These are phyloP conservation scores for Brasilioporus rufonigricans DNA, from an alignment of 768 basidiomycete species.

Conservation along the genomic window DNA sequence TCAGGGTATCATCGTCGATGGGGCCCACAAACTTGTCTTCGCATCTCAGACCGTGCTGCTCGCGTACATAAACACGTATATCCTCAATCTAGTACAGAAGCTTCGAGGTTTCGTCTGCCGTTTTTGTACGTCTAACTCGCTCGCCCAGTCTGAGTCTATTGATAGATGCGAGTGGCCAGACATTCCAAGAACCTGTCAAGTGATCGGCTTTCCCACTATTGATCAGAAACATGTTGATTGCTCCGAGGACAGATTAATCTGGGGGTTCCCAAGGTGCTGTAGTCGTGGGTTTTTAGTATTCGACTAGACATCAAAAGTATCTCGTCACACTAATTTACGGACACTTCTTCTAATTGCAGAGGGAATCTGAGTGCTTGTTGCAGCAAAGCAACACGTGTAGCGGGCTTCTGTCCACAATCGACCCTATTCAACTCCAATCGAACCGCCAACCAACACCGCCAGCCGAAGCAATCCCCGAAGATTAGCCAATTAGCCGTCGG, in stretches of 20 bases:
- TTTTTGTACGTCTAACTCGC: slow-evolving; percentile 4
- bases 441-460: not conserved
- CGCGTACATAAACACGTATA: slow-evolving; percentile 1
- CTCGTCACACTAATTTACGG: not conserved
- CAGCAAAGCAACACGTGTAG: not conserved
- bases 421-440: not conserved
- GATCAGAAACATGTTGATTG: not conserved
- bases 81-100: slow-evolving; percentile 9
- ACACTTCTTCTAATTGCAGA: not conserved
- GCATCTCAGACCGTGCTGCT: not conserved
- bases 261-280: not conserved
- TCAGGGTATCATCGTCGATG: slow-evolving; percentile 2
- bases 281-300: not conserved
- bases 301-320: not conserved
- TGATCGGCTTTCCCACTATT: not conserved
- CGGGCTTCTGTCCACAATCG: not conserved
- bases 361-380: not conserved
- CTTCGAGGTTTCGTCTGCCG: not conserved
- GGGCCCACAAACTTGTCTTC: not conserved
- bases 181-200: not conserved
- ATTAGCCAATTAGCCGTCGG: slow-evolving; percentile 3
- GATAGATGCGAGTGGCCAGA: not conserved
- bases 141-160: not conserved
- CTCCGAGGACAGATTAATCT: not conserved
- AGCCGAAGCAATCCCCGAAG: not conserved